A percentile compares a stretch with the other conserved stretches of the same genome.
phyloP scores from a whole-genome alignment of 163 green algal species.

The Scenedesmus sp. region DNA sequence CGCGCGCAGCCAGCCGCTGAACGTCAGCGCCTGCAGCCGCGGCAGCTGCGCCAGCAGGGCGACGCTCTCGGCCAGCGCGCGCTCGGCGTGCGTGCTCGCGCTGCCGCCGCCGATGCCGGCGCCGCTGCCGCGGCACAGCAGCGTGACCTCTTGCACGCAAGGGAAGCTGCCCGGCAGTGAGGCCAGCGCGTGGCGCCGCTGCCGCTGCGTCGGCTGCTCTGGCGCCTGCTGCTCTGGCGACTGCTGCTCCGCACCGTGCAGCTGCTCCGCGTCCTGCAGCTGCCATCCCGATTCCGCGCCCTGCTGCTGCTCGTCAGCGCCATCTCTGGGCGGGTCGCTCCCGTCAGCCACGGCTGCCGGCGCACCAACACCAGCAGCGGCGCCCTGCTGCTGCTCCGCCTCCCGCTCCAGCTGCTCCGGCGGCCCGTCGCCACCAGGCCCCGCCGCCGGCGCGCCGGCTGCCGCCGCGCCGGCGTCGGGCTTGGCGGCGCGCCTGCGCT shows the following conservation, averaged over 20 bases:
- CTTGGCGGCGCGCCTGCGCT: too few relatives aligned
- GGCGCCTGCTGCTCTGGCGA: not conserved
- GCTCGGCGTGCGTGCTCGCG: too few relatives aligned
- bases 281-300: not conserved
- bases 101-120: not conserved
- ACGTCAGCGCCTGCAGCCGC: not conserved
- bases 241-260: not conserved
- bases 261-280: not conserved
- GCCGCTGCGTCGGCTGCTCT: not conserved
- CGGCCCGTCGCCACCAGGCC: too few relatives aligned
- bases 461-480: too few relatives aligned
- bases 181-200: not conserved
- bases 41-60: not conserved
- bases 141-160: constrained; percentile 1
- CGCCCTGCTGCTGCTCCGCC: too few relatives aligned
- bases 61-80: not conserved
- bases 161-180: constrained; percentile 15
- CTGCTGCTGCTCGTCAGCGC: constrained; percentile 4
- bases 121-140: too few relatives aligned
- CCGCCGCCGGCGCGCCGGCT: too few relatives aligned
- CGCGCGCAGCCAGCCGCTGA: constrained; percentile 4
- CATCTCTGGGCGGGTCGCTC: too few relatives aligned
- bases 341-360: too few relatives aligned
- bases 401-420: too few relatives aligned
- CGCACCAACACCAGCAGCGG: too few relatives aligned